phyloP scores from a whole-genome alignment of 148 eudicot genomes.

The Linanthus parryae region DNA sequence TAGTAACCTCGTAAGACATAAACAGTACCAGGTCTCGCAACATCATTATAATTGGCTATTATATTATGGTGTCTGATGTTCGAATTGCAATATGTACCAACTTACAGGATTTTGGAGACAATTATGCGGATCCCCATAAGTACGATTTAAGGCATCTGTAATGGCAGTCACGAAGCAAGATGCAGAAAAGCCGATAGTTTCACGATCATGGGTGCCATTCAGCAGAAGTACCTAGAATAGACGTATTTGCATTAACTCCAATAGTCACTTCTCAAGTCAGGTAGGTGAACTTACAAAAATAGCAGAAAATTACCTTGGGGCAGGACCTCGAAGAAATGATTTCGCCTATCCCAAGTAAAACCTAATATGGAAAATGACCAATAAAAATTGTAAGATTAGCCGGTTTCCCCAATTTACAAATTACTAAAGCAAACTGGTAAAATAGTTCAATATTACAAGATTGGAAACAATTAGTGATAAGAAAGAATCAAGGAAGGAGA shows the following conservation, averaged over 20 bases:
- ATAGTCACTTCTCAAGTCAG: background rate
- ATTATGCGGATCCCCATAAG: slow-evolving; percentile 57
- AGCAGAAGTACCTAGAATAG: slow-evolving; percentile 66
- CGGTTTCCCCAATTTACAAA: no score
- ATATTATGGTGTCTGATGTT: no score
- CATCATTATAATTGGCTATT: background rate
- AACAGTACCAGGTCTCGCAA: no score
- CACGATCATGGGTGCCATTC: slow-evolving; percentile 86
- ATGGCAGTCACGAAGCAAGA: slow-evolving; percentile 89
- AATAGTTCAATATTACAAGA: no score
- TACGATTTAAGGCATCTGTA: slow-evolving; percentile 91
- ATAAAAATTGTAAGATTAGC: no score
- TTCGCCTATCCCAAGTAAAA: slow-evolving; percentile 82
- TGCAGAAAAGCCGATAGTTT: slow-evolving; percentile 78
- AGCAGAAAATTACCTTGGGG: slow-evolving; percentile 53
- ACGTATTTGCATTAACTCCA: background rate
- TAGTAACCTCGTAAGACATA: no score
- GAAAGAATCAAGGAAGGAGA: no score
- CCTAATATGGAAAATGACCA: no score
- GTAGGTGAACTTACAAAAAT: no score
- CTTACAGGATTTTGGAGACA: slow-evolving; percentile 66
- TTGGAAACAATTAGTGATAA: no score
- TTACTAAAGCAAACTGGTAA: no score
- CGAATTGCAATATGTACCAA: slow-evolving; percentile 4
- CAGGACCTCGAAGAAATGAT: slow-evolving; percentile 76